phyloP scores from a whole-genome alignment of 176 grass and related monocot species.

The Puya raimondii region DNA sequence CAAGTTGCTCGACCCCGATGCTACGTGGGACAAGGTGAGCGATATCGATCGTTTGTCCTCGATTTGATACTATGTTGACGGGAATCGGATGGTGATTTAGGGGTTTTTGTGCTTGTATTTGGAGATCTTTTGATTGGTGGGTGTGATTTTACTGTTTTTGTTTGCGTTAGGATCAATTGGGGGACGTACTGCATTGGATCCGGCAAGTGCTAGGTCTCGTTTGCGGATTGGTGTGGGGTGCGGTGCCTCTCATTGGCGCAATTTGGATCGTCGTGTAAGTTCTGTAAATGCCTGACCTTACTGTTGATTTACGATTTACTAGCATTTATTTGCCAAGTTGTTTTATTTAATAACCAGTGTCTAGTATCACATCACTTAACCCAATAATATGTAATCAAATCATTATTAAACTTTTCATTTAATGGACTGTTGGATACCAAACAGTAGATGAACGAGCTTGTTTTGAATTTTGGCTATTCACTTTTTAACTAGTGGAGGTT shows the following conservation, averaged over 20 bases:
- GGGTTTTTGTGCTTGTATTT: not conserved
- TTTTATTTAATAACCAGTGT: not conserved
- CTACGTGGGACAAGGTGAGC: slow-evolving; percentile 71
- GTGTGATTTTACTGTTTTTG: not conserved
- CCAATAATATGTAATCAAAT: too few species aligned
- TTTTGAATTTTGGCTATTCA: too few species aligned
- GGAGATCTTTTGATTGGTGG: not conserved
- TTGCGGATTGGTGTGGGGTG: slow-evolving; percentile 84
- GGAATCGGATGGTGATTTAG: slow-evolving; percentile 3
- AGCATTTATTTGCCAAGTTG: not conserved
- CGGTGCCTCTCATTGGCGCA: slow-evolving; percentile 70
- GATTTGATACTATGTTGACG: not conserved
- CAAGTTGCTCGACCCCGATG: slow-evolving; percentile 81
- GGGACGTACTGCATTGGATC: slow-evolving; percentile 92
- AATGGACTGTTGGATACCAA: too few species aligned
- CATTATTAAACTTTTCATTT: too few species aligned
- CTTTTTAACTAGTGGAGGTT: too few species aligned
- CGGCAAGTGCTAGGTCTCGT: slow-evolving; percentile 64
- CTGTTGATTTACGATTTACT: not conserved
- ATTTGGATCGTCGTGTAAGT: slow-evolving; percentile 89
- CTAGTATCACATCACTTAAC: too few species aligned
- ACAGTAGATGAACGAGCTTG: too few species aligned
- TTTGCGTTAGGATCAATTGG: slow-evolving; percentile 58
- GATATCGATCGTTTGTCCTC: not conserved
- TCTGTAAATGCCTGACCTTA: not conserved